Evolutionary conservation across 2,329 filamentous ascomycete genomes (phyloP).

Genomic region (Calonectria naviculata): DNA sequence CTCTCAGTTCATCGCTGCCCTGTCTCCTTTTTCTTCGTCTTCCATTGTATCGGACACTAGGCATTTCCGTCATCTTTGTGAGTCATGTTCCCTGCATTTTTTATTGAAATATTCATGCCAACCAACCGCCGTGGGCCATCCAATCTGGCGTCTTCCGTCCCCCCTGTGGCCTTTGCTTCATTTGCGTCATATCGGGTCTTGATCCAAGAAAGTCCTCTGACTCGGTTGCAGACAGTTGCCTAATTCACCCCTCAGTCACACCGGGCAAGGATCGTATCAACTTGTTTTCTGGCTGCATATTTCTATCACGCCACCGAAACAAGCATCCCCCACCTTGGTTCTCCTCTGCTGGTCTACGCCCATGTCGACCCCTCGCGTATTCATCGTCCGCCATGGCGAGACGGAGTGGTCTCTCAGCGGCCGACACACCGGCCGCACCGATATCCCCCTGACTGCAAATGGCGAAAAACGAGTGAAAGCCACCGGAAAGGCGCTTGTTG

Average conservation of each 20-base stretch:
- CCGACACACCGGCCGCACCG: constrained; percentile 85
- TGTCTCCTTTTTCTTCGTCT: neutral
- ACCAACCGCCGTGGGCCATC: neutral
- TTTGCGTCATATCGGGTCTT: neutral
- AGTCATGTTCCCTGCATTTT: neutral
- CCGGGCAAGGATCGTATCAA: constrained; percentile 1
- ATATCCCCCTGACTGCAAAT: constrained; percentile 85
- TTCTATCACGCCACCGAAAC: constrained; percentile 27
- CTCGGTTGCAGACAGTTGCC: constrained; percentile 6
- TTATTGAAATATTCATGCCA: constrained; percentile 12
- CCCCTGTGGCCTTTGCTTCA: neutral
- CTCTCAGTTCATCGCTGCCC: neutral
- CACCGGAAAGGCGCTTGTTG: constrained; percentile 87
- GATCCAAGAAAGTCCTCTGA: neutral
- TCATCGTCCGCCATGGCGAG: constrained; percentile 90
- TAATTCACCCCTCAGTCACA: neutral
- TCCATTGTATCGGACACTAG: neutral
- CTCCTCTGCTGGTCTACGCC: constrained; percentile 2
- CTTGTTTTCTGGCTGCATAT: neutral
- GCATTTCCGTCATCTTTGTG: neutral
- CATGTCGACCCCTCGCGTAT: constrained; percentile 74
- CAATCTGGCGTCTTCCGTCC: neutral
- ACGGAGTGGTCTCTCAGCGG: constrained; percentile 95
- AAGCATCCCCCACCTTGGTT: neutral
- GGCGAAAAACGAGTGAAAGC: constrained; percentile 81